These are phyloP conservation scores for Apiospora rasikravindrae DNA, from an alignment of 2,329 filamentous ascomycete species.

Conservation along the genomic window DNA sequence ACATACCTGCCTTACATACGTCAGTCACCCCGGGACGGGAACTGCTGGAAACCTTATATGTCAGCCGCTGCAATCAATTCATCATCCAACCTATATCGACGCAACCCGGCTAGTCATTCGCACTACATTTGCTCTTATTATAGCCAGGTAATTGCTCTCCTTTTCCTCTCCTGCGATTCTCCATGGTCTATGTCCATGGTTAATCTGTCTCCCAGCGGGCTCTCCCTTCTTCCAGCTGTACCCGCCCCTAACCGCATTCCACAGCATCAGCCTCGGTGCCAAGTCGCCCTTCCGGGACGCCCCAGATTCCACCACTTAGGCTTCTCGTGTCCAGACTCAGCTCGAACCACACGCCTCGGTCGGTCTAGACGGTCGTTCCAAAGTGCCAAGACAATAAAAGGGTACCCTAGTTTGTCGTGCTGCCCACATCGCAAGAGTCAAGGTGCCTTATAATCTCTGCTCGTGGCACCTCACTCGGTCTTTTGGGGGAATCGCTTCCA, in stretches of 20 bases:
- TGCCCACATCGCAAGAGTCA: not conserved
- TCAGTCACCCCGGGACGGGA: not conserved
- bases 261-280: not conserved
- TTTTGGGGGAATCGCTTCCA: not conserved
- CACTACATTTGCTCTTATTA: not conserved
- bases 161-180: not conserved
- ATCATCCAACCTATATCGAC: not conserved
- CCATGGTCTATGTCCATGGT: not conserved
- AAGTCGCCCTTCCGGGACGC: not conserved
- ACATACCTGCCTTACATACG: not conserved
- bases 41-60: not conserved
- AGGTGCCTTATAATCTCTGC: constrained; percentile 1
- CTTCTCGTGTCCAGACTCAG: constrained; percentile 3
- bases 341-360: not conserved
- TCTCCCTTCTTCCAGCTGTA: not conserved
- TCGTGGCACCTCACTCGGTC: constrained; percentile 7
- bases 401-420: not conserved
- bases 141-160: not conserved
- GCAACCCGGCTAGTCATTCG: not conserved
- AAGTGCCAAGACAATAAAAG: constrained; percentile 15
- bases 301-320: constrained; percentile 1
- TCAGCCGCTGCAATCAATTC: constrained; percentile 2
- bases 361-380: constrained; percentile 1
- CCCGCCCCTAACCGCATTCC: constrained; percentile 2
- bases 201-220: too few species aligned